Base-by-base conservation (phyloP, 768 basidiomycete species). In the Boletus rex-veris region DNA sequence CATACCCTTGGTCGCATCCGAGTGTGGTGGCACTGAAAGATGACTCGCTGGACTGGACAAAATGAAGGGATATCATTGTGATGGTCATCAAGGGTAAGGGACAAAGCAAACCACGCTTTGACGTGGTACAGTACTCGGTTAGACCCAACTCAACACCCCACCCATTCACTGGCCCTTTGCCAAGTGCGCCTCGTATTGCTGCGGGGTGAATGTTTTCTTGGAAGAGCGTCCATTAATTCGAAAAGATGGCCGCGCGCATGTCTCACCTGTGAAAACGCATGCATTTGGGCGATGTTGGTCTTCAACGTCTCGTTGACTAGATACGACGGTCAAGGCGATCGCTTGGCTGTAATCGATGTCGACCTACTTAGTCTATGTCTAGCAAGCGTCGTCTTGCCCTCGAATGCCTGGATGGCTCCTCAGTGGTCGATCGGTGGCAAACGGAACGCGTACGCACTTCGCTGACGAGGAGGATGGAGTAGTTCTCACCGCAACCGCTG, bases 241-340 rank as follows among this genome's bases (percentile, higher is more conserved):
- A 21, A 33, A 14, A 3, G 28, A 51, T 28, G 46, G 11, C 10
- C 24, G 16, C 16, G 35, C 6, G 24, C 4, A 12, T 42, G 21
- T 45, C 72, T 48, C 59, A 90, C 91, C 83, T 93, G 90, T 14
- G 90, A 90, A 70, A 93, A 93, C 5, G 91, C 90, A 61, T 93
- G 90, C 80, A 93, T 85, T 52, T 86, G 81, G 0, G 86, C 75
- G 52, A 93, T 91, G 61, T 91, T 76, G 3, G 72, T 73, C 72
- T 88, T 92, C 63, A 93, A 66, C 9, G 85, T 64, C 21, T 90
- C 85, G 62, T 92, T 92, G 53, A 93, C 90, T 92, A 55, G 16
- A 26, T 45, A 8, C 41, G 38, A 49, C 18, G 43, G 52, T 58
- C 59, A 58, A 42, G 1, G n/a, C n/a, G 8, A 33, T 26, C 11